phyloP scores from a whole-genome alignment of 2,329 filamentous ascomycete genomes.

The Xylaria sp. region DNA sequence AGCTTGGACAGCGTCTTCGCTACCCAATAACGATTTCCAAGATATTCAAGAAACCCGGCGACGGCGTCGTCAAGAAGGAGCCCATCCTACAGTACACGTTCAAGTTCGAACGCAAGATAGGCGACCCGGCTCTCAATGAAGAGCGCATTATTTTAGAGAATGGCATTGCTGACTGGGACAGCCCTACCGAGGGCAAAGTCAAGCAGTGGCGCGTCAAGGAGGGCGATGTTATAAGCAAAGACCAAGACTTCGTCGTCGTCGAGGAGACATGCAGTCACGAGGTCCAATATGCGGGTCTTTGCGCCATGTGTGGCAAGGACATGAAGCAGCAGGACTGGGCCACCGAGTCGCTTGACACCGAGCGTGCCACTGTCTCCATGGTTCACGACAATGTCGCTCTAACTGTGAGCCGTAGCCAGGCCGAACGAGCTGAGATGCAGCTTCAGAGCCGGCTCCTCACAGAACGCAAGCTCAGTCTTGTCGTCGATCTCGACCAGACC shows the following conservation, averaged over 20 bases:
- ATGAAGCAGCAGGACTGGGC: constrained; percentile 94
- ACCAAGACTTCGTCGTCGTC: constrained; percentile 75
- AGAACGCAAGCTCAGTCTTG: constrained; percentile 86
- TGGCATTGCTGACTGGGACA: constrained; percentile 80
- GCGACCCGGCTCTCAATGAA: constrained; percentile 70
- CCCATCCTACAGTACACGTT: constrained; percentile 89
- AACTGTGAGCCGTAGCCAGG: constrained; percentile 85
- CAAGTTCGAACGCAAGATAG: constrained; percentile 79
- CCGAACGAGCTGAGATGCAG: constrained; percentile 84
- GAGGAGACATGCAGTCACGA: constrained; percentile 93
- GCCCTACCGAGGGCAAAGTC: constrained; percentile 83
- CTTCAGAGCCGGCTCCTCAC: constrained; percentile 84
- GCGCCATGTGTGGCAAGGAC: constrained; percentile 91
- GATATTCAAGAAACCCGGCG: constrained; percentile 80
- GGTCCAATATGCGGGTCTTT: constrained; percentile 90
- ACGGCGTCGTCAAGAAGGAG: constrained; percentile 79
- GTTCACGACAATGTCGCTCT: constrained; percentile 90
- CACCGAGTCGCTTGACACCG: constrained; percentile 79
- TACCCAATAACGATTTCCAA: constrained; percentile 95
- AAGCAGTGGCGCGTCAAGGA: constrained; percentile 79
- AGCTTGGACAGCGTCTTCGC: constrained; percentile 73
- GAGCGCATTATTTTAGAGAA: constrained; percentile 75
- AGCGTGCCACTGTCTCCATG: constrained; percentile 93
- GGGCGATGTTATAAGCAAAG: constrained; percentile 70
- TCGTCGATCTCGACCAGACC: constrained; percentile 97